Evolutionary conservation across 225 moss, liverwort and hornwort species (phyloP).

Genomic region (Bryoerythrophyllum caledonicum): DNA sequence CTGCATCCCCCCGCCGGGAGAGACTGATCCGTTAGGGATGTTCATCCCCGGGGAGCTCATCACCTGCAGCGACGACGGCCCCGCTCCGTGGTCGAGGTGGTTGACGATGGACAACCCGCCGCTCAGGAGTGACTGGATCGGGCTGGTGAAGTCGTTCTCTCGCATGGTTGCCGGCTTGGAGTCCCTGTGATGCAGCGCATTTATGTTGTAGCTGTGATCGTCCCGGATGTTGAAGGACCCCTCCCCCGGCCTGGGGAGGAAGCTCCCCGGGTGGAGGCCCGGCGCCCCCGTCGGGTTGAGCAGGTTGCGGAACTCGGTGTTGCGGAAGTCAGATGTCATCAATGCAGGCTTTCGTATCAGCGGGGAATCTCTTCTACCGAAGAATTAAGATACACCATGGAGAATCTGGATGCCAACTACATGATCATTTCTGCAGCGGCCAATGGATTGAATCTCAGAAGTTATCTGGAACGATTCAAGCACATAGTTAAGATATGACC

Average conservation of each 20-base stretch:
- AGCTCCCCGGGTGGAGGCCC: conserved; percentile 17
- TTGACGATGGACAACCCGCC: conserved; percentile 42
- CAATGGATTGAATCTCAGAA: not conserved
- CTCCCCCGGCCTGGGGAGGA: conserved; percentile 21
- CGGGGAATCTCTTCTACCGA: conserved; percentile 38
- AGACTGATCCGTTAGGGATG: conserved; percentile 15
- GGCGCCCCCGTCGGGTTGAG: conserved; percentile 5
- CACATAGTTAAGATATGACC: not conserved
- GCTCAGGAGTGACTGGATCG: conserved; percentile 50
- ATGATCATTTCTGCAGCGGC: not conserved
- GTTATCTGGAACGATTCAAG: not conserved
- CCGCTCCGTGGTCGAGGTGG: conserved; percentile 39
- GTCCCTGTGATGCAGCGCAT: conserved; percentile 25
- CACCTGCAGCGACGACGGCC: conserved; percentile 26
- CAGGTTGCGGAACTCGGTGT: conserved; percentile 45
- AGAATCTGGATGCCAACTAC: not conserved
- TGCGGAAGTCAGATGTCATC: conserved; percentile 49
- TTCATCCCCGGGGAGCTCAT: conserved; percentile 27
- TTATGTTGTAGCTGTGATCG: conserved; percentile 21
- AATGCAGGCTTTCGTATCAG: conserved; percentile 2
- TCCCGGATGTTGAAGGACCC: conserved; percentile 17
- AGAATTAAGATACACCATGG: conserved; percentile 12
- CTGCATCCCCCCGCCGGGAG: not conserved
- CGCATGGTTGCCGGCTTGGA: conserved; percentile 24
- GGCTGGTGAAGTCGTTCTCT: conserved; percentile 44